Evolutionary conservation across 1,284 basidiomycete genomes (phyloP).

Genomic region (Ustilago vetiveriae): DNA sequence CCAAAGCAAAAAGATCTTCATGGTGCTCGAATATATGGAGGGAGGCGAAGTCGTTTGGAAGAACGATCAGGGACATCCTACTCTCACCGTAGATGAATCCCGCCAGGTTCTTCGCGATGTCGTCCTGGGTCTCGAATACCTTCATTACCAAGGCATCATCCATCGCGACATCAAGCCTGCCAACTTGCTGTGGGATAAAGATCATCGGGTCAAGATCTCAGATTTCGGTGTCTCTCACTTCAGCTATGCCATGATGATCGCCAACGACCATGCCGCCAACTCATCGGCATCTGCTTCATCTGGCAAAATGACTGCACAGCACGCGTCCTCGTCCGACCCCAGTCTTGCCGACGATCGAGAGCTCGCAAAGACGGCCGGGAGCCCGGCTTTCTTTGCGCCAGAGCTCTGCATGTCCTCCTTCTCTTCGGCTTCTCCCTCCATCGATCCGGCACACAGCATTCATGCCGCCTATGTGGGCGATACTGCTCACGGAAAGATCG

Average conservation of each 20-base stretch:
- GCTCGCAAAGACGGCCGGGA: conserved; percentile 91
- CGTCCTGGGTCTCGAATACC: conserved; percentile 89
- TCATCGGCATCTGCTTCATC: conserved; percentile 13
- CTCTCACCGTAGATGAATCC: conserved; percentile 82
- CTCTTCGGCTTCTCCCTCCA: conserved; percentile 40
- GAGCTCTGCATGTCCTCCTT: conserved; percentile 77
- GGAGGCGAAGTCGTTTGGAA: conserved; percentile 95
- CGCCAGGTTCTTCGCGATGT: conserved; percentile 89
- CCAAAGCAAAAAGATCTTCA: conserved; percentile 87
- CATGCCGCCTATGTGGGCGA: conserved; percentile 7
- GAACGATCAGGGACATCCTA: conserved; percentile 70
- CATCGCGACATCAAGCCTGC: conserved; percentile 99
- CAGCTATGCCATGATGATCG: conserved; percentile 74
- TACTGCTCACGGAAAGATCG: conserved; percentile 1
- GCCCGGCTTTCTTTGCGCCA: conserved; percentile 96
- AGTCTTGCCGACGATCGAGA: conserved; percentile 81
- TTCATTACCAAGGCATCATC: conserved; percentile 96
- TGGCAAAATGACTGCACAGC: conserved; percentile 8
- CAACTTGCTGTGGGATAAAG: conserved; percentile 88
- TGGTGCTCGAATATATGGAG: conserved; percentile 96
- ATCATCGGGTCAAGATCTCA: conserved; percentile 89
- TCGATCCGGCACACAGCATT: conserved; percentile 12
- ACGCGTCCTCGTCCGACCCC: conserved; percentile 65
- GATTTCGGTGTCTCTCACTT: conserved; percentile 98
- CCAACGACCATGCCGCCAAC: conserved; percentile 36